phyloP scores from a whole-genome alignment of 345 rosid species.

The Camelina neglecta region DNA sequence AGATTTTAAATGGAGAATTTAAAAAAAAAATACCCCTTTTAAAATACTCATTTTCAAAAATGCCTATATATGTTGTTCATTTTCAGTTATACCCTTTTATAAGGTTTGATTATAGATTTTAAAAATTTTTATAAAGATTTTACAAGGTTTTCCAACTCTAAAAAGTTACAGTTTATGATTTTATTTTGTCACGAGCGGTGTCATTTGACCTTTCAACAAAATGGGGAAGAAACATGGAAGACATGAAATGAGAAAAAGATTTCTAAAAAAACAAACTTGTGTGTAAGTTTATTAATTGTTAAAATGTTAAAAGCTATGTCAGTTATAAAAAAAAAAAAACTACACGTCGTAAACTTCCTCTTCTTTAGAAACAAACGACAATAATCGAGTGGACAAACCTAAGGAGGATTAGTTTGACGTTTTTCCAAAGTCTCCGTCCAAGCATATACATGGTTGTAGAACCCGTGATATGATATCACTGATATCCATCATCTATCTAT shows the following conservation, averaged over 20 bases:
- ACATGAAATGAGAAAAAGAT: not conserved
- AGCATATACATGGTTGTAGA: not conserved
- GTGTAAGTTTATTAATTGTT: not conserved
- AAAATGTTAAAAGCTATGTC: not conserved
- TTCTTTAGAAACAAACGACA: not conserved
- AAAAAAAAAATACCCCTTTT: too few species aligned
- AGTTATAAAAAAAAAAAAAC: too few species aligned
- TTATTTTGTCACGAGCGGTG: too few species aligned
- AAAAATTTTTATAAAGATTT: too few species aligned
- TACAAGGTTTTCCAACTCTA: too few species aligned
- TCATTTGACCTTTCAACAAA: not conserved
- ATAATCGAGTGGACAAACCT: not conserved
- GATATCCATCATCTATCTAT: conserved; percentile 31
- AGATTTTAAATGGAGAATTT: too few species aligned
- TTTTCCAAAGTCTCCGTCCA: conserved; percentile 10
- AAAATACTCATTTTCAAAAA: too few species aligned
- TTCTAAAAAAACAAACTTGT: too few species aligned
- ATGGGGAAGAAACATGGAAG: not conserved
- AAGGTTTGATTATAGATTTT: too few species aligned
- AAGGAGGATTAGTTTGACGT: not conserved
- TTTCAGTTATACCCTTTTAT: too few species aligned
- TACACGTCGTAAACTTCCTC: not conserved
- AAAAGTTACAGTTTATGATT: too few species aligned
- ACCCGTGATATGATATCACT: conserved; percentile 39
- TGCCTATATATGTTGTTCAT: too few species aligned